phyloP scores from a whole-genome alignment of 106 monocot species.

The Alisma plantagoaquatica region DNA sequence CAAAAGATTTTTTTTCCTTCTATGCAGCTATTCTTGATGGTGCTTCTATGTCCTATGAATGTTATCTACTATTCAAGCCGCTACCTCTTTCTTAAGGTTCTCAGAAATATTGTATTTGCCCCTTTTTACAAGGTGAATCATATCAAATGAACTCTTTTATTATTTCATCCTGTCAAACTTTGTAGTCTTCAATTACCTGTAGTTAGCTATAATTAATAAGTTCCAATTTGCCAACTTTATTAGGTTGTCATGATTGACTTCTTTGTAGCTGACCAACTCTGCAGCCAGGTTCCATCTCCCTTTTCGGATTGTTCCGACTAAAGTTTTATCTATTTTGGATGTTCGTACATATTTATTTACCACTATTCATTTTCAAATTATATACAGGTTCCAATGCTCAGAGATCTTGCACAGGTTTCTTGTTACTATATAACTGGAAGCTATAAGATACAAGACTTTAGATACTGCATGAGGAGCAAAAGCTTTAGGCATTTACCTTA shows the following conservation, averaged over 20 bases:
- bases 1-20: too few species aligned
- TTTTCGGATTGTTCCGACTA: too few species aligned
- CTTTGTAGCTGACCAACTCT: slow-evolving; percentile 99
- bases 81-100: slow-evolving; percentile 52
- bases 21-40: slow-evolving; percentile 50
- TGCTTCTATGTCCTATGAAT: slow-evolving; percentile 74
- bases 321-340: too few species aligned
- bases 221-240: too few species aligned
- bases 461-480: slow-evolving; percentile 58
- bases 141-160: too few species aligned
- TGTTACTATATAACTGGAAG: slow-evolving; percentile 99
- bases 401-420: slow-evolving; percentile 75
- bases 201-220: too few species aligned
- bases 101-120: slow-evolving; percentile 80
- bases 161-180: too few species aligned
- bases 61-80: slow-evolving; percentile 54
- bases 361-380: neutral
- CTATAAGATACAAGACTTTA: slow-evolving; percentile 81
- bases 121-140: slow-evolving; percentile 92
- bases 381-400: slow-evolving; percentile 75
- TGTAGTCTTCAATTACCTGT: too few species aligned
- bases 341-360: too few species aligned
- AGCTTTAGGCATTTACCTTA: slow-evolving; percentile 74
- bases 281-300: slow-evolving; percentile 97
- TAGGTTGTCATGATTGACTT: slow-evolving; percentile 97